Evolutionary conservation across 768 basidiomycete species (phyloP), one percentile per base, ranked within the genome.

Genomic region (Symmetrospora coprosmae): DNA sequence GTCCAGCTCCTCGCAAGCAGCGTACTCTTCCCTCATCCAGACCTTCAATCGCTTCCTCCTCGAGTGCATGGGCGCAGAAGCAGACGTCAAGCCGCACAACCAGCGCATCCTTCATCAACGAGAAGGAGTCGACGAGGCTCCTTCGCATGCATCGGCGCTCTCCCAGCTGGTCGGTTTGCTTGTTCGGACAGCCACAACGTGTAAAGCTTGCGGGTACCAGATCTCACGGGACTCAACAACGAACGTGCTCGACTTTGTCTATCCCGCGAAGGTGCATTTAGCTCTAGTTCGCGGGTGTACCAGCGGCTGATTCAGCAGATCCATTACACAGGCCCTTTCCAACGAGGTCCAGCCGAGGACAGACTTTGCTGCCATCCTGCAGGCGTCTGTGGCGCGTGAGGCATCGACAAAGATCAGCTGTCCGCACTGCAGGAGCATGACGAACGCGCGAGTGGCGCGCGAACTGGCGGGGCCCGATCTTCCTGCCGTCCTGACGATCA

Each of bases 21-120:
- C 68, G 9, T 88, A 96, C 66, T 83, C 82, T 0, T 81, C 85
- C 50, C 84, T 87, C 75, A 96, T 97, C 39, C 94, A 96, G 72
- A 80, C 81, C 16, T 96, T 96, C 76, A 89, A 96, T 71, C 82
- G 92, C 21, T 96, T 94, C 75, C 77, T 94, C 37, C 73, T 96
- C 50, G 90, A 96, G 63, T 83, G 84, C 50, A 77, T 96, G 65
- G 78, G 66, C 80, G 80, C 23, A 72, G 78, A 41, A 86, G 41
- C 21, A 35, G 62, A 63, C 85, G 65, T 82, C 81, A 1, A 61
- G 68, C 17, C 66, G 84, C 17, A 77, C 37, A 72, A 65, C 70
- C 69, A n/a, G 51, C 68, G 34, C 52, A 69, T 49, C 49, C 50
- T 46, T n/a, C n/a, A n/a, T n/a, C n/a, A n/a, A n/a, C n/a, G n/a